These are phyloP conservation scores for Kwoniella shandongensis DNA, from an alignment of 768 basidiomycete species.

Conservation along the genomic window DNA sequence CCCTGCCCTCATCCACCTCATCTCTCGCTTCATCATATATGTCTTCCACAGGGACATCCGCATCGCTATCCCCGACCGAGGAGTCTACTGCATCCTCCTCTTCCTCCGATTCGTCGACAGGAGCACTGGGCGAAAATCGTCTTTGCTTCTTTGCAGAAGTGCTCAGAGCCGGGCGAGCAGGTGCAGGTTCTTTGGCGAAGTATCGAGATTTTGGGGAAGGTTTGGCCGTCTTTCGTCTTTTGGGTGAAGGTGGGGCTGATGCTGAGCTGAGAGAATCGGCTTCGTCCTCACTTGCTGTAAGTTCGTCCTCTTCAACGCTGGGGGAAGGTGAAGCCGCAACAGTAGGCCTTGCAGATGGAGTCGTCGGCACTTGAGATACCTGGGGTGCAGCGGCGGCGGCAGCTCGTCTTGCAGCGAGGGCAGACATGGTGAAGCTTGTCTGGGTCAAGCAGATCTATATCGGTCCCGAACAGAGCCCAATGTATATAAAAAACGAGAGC, in stretches of 20 bases:
- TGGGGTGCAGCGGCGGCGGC: slow-evolving; percentile 28
- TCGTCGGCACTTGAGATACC: neutral
- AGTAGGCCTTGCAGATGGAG: neutral
- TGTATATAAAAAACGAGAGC: too few species aligned
- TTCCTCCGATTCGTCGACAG: slow-evolving; percentile 6
- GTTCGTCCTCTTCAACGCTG: neutral
- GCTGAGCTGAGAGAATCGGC: neutral
- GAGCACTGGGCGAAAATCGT: slow-evolving; percentile 23
- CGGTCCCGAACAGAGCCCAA: neutral
- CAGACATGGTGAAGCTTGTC: slow-evolving; percentile 32
- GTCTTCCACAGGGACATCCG: slow-evolving; percentile 15
- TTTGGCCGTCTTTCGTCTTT: slow-evolving; percentile 7
- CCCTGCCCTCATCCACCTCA: slow-evolving; percentile 26
- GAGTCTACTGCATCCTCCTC: slow-evolving; percentile 14
- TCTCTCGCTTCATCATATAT: slow-evolving; percentile 8
- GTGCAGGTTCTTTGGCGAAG: neutral
- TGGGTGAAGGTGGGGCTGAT: slow-evolving; percentile 6
- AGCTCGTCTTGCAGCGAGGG: slow-evolving; percentile 45
- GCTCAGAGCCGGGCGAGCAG: neutral
- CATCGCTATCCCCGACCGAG: slow-evolving; percentile 17
- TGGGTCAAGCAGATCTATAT: neutral
- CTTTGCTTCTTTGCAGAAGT: slow-evolving; percentile 1
- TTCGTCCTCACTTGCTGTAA: neutral
- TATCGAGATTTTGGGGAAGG: slow-evolving; percentile 1
- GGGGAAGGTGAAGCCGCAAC: slow-evolving; percentile 1